Evolutionary conservation across 2,329 filamentous ascomycete genomes (phyloP).

Genomic region (Talaromyces sp.): DNA sequence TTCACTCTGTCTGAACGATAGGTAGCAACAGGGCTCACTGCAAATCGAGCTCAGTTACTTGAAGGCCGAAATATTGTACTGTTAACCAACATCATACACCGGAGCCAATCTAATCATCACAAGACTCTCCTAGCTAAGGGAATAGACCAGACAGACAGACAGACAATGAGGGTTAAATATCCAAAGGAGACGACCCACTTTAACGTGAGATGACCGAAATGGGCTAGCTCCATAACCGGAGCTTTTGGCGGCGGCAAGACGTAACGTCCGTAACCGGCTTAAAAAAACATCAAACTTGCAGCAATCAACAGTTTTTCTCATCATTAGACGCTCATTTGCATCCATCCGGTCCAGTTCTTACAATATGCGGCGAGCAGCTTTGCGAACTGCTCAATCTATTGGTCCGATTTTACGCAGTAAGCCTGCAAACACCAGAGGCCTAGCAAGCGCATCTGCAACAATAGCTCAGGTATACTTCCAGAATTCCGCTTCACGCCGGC

Average conservation of each 20-base stretch:
- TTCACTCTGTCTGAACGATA: too few relatives aligned
- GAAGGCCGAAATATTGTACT: too few relatives aligned
- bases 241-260: neutral
- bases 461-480: slow-evolving; percentile 28
- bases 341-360: neutral
- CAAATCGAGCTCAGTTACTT: too few relatives aligned
- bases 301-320: neutral
- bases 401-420: slow-evolving; percentile 32
- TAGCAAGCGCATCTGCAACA: slow-evolving; percentile 31
- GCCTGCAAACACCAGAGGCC: slow-evolving; percentile 32
- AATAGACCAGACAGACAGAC: too few relatives aligned
- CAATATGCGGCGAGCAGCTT: slow-evolving; percentile 37
- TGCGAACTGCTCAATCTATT: slow-evolving; percentile 36
- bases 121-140: too few relatives aligned
- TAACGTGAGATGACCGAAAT: neutral
- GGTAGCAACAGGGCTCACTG: too few relatives aligned
- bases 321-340: neutral
- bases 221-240: slow-evolving; percentile 1
- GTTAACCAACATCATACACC: too few relatives aligned
- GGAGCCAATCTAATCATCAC: too few relatives aligned
- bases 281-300: slow-evolving; percentile 4
- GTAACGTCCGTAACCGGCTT: neutral
- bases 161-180: too few relatives aligned
- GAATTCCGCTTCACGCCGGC: neutral
- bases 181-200: too few relatives aligned